These are phyloP conservation scores for Kalanchoe fedtschenkoi DNA, from an alignment of 164 flowering plant genomes.

Conservation along the genomic window DNA sequence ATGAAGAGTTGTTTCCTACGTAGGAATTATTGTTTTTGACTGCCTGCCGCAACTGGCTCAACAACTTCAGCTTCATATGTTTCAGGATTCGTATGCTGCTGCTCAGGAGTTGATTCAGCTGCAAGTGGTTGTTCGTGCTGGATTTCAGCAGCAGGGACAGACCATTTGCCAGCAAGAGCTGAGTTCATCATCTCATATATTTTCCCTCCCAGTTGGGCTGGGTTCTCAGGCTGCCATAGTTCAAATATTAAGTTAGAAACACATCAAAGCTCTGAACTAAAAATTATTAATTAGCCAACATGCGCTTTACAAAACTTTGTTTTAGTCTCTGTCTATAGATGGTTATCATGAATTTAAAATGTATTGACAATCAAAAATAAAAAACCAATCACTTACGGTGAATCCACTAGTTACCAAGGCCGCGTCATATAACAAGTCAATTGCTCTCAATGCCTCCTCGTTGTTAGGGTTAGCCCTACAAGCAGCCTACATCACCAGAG, in stretches of 20 bases:
- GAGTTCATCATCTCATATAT: constrained; percentile 91
- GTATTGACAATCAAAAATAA: constrained; percentile 14
- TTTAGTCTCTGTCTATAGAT: too few species aligned
- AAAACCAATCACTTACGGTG: constrained; percentile 41
- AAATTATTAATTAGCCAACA: too few species aligned
- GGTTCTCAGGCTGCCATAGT: constrained; percentile 80
- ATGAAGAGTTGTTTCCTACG: not conserved
- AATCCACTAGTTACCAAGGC: constrained; percentile 73
- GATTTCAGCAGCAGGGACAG: constrained; percentile 18
- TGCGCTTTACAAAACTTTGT: too few species aligned
- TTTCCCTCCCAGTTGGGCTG: constrained; percentile 91
- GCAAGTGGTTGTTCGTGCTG: constrained; percentile 15
- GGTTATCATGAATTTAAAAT: not conserved
- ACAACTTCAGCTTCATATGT: constrained; percentile 71
- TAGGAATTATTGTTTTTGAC: constrained; percentile 30
- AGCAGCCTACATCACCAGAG: constrained; percentile 50
- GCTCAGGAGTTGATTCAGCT: not conserved
- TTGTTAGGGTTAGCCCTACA: constrained; percentile 38
- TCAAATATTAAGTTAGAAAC: not conserved
- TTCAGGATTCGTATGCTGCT: constrained; percentile 11
- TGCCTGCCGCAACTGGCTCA: constrained; percentile 52
- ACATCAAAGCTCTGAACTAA: not conserved
- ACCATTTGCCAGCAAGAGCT: constrained; percentile 75
- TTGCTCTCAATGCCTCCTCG: constrained; percentile 56
- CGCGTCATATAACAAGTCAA: constrained; percentile 65